Conservation (phyloP, 2,329 filamentous ascomycete genomes). For the Phialemonium atrogriseum region DNA sequence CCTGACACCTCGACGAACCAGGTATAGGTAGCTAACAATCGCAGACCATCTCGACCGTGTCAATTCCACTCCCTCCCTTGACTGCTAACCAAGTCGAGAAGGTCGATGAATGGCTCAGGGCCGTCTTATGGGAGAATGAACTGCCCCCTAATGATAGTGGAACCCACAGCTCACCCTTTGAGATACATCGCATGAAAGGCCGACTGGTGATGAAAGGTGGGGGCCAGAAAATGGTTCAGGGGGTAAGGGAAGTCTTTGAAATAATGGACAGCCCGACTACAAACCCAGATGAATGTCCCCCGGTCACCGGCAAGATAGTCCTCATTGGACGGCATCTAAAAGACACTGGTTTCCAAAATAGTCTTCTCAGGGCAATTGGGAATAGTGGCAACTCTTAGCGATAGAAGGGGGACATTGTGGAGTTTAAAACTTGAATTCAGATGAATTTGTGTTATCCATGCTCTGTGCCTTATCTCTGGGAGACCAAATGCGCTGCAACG, state of each 20-base stretch:
- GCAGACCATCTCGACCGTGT: slow-evolving; percentile 76
- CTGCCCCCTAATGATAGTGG: slow-evolving; percentile 43
- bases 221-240: slow-evolving; percentile 70
- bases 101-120: slow-evolving; percentile 76
- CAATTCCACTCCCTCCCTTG: slow-evolving; percentile 59
- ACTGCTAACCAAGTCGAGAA: slow-evolving; percentile 44
- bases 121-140: slow-evolving; percentile 72
- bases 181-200: slow-evolving; percentile 85
- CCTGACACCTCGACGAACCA: too few species aligned
- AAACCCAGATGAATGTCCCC: neutral
- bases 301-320: slow-evolving; percentile 45
- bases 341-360: slow-evolving; percentile 42
- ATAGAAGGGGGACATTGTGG: too few species aligned
- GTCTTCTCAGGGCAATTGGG: slow-evolving; percentile 14
- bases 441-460: too few species aligned
- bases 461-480: too few species aligned
- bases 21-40: too few species aligned
- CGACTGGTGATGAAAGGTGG: slow-evolving; percentile 60
- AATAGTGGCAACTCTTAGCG: too few species aligned
- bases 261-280: slow-evolving; percentile 55
- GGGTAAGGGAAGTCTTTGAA: slow-evolving; percentile 89
- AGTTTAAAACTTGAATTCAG: too few species aligned
- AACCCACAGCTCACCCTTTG: slow-evolving; percentile 40
- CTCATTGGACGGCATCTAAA: slow-evolving; percentile 52
- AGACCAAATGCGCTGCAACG: too few species aligned